Percentiles rank a stretch among this genome's conserved stretches.
phyloP scores from a whole-genome alignment of 2,329 filamentous ascomycete species.

The Monilinia fructicola region DNA sequence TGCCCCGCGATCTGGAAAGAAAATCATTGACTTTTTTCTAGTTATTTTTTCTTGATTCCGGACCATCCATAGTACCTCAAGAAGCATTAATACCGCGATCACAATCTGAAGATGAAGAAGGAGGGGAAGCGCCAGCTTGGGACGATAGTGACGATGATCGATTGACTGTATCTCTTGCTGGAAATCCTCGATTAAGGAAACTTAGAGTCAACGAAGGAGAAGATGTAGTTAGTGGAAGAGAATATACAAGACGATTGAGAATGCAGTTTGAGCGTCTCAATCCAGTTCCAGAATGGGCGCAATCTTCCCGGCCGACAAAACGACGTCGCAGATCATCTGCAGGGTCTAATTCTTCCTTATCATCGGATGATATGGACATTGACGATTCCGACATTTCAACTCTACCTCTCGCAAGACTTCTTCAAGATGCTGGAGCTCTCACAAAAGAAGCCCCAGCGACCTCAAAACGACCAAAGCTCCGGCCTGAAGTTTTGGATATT shows the following conservation, averaged over 20 bases:
- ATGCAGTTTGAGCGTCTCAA: constrained; percentile 68
- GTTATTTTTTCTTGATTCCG: constrained; percentile 44
- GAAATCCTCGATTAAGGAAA: constrained; percentile 75
- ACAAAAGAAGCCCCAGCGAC: constrained; percentile 48
- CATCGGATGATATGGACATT: constrained; percentile 50
- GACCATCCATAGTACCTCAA: constrained; percentile 35
- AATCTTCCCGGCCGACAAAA: constrained; percentile 52
- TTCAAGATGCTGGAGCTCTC: constrained; percentile 72
- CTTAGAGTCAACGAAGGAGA: constrained; percentile 77
- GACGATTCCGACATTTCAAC: constrained; percentile 62
- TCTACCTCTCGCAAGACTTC: constrained; percentile 74
- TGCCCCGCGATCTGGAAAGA: constrained; percentile 2
- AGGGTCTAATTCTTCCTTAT: constrained; percentile 42
- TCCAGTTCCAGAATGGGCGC: constrained; percentile 61
- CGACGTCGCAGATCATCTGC: constrained; percentile 53
- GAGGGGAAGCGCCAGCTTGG: constrained; percentile 65
- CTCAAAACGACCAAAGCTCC: constrained; percentile 67
- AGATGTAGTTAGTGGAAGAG: constrained; percentile 80
- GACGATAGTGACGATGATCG: constrained; percentile 95
- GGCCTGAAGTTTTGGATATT: constrained; percentile 86
- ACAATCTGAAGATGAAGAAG: constrained; percentile 42
- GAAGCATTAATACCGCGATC: constrained; percentile 30
- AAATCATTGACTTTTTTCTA: constrained; percentile 28
- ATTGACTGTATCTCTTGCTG: constrained; percentile 77
- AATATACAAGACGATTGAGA: constrained; percentile 78